These are phyloP conservation scores for Aspergillus novofumigatus DNA, from an alignment of 2,329 filamentous ascomycete genomes.

Conservation along the genomic window DNA sequence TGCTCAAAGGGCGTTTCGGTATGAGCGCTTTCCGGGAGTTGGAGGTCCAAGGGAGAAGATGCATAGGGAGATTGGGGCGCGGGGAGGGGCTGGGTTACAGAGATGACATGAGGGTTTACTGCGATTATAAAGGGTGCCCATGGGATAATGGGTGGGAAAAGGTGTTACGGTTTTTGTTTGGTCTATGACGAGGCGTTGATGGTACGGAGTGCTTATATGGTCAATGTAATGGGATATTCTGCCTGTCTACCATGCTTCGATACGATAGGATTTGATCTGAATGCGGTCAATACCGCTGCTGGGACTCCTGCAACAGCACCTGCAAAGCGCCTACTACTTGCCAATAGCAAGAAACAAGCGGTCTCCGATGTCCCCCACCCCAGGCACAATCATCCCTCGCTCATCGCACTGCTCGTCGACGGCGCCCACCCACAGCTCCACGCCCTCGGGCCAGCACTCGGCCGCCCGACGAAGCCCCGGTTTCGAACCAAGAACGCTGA, in stretches of 20 bases:
- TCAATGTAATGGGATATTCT: too few species aligned
- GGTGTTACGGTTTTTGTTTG: too few species aligned
- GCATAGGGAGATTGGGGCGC: constrained; percentile 14
- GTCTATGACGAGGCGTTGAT: too few species aligned
- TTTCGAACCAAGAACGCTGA: constrained; percentile 69
- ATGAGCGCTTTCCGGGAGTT: constrained; percentile 5
- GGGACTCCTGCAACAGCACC: too few species aligned
- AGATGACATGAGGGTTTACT: constrained; percentile 1
- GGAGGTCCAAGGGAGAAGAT: constrained; percentile 26
- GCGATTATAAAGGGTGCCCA: too few species aligned
- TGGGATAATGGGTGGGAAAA: too few species aligned
- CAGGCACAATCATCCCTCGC: constrained; percentile 87
- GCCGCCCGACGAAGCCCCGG: constrained; percentile 70
- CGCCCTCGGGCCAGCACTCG: constrained; percentile 63
- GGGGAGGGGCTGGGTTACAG: background rate
- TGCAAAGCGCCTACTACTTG: constrained; percentile 64
- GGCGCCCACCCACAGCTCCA: constrained; percentile 71
- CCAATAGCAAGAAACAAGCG: constrained; percentile 83
- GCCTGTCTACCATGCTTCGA: too few species aligned
- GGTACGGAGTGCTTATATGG: too few species aligned
- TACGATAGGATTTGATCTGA: too few species aligned
- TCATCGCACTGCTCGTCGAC: constrained; percentile 68
- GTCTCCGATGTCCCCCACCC: constrained; percentile 86
- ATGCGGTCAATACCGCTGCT: too few species aligned
- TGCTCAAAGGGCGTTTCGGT: constrained; percentile 15